phyloP scores from a whole-genome alignment of 108 stramenopile genomes.

The Aurantiochytrium sp. region DNA sequence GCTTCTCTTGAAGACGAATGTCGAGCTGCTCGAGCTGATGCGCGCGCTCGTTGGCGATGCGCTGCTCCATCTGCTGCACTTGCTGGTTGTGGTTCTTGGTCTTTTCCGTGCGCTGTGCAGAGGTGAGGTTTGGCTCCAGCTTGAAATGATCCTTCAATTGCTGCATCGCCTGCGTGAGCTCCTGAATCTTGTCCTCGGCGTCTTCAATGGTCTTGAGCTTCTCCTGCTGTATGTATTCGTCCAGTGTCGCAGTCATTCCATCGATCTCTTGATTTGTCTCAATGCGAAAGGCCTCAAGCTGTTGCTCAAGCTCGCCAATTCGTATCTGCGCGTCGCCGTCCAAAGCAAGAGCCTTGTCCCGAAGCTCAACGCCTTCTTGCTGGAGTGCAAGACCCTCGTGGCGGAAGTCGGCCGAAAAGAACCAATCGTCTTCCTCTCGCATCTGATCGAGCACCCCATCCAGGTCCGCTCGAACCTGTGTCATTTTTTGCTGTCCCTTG shows the following conservation, averaged over 20 bases:
- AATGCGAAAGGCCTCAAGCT: slow-evolving; percentile 26
- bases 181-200: slow-evolving; percentile 35
- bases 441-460: slow-evolving; percentile 12
- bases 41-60: slow-evolving; percentile 20
- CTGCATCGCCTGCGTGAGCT: slow-evolving; percentile 41
- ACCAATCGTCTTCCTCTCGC: slow-evolving; percentile 55
- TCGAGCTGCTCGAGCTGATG: not conserved
- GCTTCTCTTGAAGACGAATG: not conserved
- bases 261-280: slow-evolving; percentile 44
- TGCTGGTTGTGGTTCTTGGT: slow-evolving; percentile 34
- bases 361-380: not conserved
- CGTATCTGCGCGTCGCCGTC: not conserved
- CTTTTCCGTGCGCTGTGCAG: slow-evolving; percentile 31
- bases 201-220: slow-evolving; percentile 22
- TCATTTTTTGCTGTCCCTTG: not conserved
- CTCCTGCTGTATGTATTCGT: slow-evolving; percentile 31
- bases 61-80: slow-evolving; percentile 36
- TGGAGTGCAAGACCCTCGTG: slow-evolving; percentile 33
- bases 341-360: not conserved
- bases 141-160: slow-evolving; percentile 30
- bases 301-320: slow-evolving; percentile 6
- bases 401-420: slow-evolving; percentile 48
- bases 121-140: slow-evolving; percentile 28
- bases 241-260: slow-evolving; percentile 42
- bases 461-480: slow-evolving; percentile 24